Base-by-base conservation (phyloP, 2,329 filamentous ascomycete species). In the Waltergamsia citrina region DNA sequence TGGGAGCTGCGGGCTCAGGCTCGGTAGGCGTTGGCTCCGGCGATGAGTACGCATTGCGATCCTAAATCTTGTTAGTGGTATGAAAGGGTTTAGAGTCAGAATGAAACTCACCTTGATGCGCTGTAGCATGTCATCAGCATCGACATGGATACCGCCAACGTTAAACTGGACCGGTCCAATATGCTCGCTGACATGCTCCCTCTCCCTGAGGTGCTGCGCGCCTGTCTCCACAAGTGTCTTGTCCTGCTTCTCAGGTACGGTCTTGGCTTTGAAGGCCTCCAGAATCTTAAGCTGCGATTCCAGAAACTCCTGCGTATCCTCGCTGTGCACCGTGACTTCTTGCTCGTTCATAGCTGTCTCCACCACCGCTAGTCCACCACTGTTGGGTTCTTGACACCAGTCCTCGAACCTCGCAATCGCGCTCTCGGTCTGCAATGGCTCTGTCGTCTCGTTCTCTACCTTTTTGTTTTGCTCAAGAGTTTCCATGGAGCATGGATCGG, bases 111-210 rank as follows among this genome's bases (percentile, higher is more conserved):
- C 85, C 74, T 87, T 88, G 40, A 94, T 67, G 47, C 83, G 76
- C 56, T 87, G 82, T 38, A 94, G 62, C 82, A 93, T 92, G 49
- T 94, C 87, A 51, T 94, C 88, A 7, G 87, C 87, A 58, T 95
- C 87, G 20, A 94, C 85, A 53, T 94, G 87, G 42, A 98, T 95
- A 34, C 92, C 92, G 27, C 92, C 92, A 72, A 98, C 92, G 54
- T 98, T 98, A 63, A 96, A 95, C 52, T 94, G 87, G 43, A 95
- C 87, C 1, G 88, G 87, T 0, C 88, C 88, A 49, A 94, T 94
- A 48, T 94, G 87, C 49, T 90, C 84, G 46, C 78, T 80, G 35
- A 73, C 65, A 41, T 59, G 64, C 41, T 63, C 68, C 42, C 63
- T 58, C 11, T 58, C 57, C 16, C 48, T 44, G 3, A 48, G 41